Conservation (phyloP, 495 filamentous ascomycete genomes). For the Thermothielavioides terrestris region DNA sequence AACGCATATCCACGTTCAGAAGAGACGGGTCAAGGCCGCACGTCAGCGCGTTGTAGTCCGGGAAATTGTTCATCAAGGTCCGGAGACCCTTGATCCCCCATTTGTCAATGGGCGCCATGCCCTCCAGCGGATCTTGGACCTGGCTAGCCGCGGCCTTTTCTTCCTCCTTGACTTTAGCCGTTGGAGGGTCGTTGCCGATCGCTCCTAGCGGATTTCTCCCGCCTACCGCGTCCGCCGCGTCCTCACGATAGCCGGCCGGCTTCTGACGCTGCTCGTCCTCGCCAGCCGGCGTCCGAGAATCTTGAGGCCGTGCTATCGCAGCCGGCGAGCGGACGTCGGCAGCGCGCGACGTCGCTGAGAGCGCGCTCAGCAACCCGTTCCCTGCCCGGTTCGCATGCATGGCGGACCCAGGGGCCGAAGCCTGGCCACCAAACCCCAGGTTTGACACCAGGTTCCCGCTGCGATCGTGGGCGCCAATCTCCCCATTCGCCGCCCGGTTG, state of each 20-base stretch:
- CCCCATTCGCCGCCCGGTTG: slow-evolving; percentile 60
- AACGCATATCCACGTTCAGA: slow-evolving; percentile 71
- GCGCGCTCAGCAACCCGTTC: slow-evolving; percentile 51
- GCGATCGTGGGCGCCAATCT: slow-evolving; percentile 60
- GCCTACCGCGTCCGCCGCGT: slow-evolving; percentile 28
- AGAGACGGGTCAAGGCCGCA: slow-evolving; percentile 69
- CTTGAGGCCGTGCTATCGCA: slow-evolving; percentile 30
- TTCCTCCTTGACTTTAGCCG: slow-evolving; percentile 36
- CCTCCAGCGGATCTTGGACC: slow-evolving; percentile 51
- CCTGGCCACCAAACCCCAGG: slow-evolving; percentile 51
- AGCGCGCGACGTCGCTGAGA: slow-evolving; percentile 43
- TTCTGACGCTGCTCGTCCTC: slow-evolving; percentile 38
- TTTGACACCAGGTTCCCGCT: slow-evolving; percentile 54
- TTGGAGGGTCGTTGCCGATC: slow-evolving; percentile 36
- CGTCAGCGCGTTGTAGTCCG: slow-evolving; percentile 65
- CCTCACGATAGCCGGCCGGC: slow-evolving; percentile 35
- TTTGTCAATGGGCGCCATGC: slow-evolving; percentile 72
- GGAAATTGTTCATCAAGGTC: slow-evolving; percentile 67
- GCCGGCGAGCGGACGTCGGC: slow-evolving; percentile 35
- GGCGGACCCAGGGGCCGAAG: slow-evolving; percentile 20
- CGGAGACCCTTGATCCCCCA: slow-evolving; percentile 75
- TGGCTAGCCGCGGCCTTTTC: slow-evolving; percentile 27
- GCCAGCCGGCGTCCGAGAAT: slow-evolving; percentile 28
- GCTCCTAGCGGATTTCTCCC: slow-evolving; percentile 37
- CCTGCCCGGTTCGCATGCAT: slow-evolving; percentile 30